Evolutionary conservation across 2,329 filamentous ascomycete species (phyloP).

Genomic region (Plenodomus biglobosus): DNA sequence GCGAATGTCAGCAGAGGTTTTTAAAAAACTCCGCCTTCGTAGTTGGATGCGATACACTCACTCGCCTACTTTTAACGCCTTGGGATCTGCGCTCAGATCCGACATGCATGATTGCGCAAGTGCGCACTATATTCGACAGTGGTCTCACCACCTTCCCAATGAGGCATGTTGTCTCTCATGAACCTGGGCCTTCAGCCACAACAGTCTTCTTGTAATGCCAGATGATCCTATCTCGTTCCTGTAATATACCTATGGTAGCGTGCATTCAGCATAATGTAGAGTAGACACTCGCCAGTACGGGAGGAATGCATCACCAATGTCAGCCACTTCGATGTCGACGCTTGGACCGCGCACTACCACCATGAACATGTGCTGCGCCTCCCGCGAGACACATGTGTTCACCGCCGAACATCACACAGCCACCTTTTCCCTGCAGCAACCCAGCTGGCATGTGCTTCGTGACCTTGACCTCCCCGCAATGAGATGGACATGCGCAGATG

Average conservation of each 20-base stretch:
- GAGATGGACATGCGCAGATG: conserved; percentile 42
- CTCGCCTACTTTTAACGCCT: no score
- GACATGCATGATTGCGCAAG: conserved; percentile 11
- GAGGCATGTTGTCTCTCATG: background rate
- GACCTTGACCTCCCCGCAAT: conserved; percentile 28
- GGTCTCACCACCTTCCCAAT: conserved; percentile 1
- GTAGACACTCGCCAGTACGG: background rate
- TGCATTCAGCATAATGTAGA: background rate
- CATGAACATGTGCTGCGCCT: conserved; percentile 14
- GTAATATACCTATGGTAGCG: background rate
- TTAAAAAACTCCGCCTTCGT: no score
- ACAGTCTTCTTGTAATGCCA: background rate
- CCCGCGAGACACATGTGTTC: conserved; percentile 5
- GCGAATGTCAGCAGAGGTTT: no score
- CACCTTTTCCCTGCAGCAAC: conserved; percentile 25
- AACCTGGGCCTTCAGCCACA: background rate
- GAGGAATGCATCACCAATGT: background rate
- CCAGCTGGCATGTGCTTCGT: conserved; percentile 26
- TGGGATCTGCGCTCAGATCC: background rate
- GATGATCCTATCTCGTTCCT: no score
- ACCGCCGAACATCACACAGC: conserved; percentile 25
- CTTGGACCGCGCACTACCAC: conserved; percentile 16
- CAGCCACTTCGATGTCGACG: background rate
- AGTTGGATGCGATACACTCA: no score
- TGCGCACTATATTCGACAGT: conserved; percentile 11